Conservation (phyloP, 805 yeast species). For the Candida krabiensis region DNA sequence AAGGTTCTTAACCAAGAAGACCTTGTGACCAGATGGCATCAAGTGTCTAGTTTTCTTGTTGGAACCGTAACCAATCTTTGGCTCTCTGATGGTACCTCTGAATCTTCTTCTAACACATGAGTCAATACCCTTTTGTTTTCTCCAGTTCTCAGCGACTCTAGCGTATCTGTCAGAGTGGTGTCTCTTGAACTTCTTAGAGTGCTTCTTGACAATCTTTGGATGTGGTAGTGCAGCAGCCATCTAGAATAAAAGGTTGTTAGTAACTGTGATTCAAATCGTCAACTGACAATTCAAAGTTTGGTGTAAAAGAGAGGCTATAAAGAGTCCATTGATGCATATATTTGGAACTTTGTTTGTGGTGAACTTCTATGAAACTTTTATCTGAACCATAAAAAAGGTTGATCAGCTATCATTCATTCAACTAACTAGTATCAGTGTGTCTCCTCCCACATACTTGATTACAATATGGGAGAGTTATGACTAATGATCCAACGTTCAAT, state of each 20-base stretch:
- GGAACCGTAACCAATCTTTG: conserved; percentile 99
- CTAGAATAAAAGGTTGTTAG: conserved; percentile 27
- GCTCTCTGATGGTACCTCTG: conserved; percentile 99
- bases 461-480: too few species aligned
- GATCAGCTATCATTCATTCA: too few species aligned
- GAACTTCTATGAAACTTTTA: too few species aligned
- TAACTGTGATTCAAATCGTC: not conserved
- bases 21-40: conserved; percentile 98
- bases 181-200: conserved; percentile 98
- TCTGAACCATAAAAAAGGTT: too few species aligned
- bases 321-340: too few species aligned
- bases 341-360: too few species aligned
- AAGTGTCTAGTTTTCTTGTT: conserved; percentile 97
- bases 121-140: conserved; percentile 99
- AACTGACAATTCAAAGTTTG: too few species aligned
- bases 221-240: conserved; percentile 98
- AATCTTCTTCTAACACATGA: conserved; percentile 99
- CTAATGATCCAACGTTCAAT: too few species aligned
- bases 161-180: conserved; percentile 99
- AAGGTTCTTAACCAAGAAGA: conserved; percentile 88
- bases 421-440: too few species aligned
- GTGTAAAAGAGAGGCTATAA: too few species aligned
- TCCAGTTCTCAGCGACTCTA: conserved; percentile 99
- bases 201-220: conserved; percentile 99
- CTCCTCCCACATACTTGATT: too few species aligned